Percentiles rank a stretch among this genome's conserved stretches.
phyloP scores from a whole-genome alignment of 78 protist species.

The Creolimax fragrantissima region DNA sequence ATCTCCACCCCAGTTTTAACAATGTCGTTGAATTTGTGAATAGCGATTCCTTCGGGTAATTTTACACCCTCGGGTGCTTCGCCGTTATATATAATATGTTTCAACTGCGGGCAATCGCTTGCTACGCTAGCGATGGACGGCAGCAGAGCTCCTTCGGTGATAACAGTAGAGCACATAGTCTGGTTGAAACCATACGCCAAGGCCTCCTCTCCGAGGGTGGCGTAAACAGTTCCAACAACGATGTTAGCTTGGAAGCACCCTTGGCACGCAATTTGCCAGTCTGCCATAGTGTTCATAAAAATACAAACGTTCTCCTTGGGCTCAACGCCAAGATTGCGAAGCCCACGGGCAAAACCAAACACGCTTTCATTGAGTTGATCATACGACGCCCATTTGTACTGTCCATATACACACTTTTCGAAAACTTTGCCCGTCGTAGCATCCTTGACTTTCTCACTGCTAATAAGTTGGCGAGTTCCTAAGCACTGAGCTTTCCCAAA shows the following conservation, averaged over 20 bases:
- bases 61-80: not conserved
- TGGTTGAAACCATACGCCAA: slow-evolving; percentile 45
- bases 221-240: slow-evolving; percentile 29
- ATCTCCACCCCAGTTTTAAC: not conserved
- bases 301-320: not conserved
- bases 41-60: not conserved
- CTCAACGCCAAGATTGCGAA: not conserved
- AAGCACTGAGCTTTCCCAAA: no score
- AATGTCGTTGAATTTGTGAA: not conserved
- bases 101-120: not conserved
- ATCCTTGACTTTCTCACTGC: not conserved
- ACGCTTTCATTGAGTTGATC: not conserved
- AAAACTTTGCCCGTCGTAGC: not conserved
- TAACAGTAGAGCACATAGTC: slow-evolving; percentile 21
- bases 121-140: not conserved
- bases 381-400: slow-evolving; percentile 16
- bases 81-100: slow-evolving; percentile 5
- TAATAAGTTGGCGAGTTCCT: no score
- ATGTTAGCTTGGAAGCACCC: not conserved
- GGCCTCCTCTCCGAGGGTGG: slow-evolving; percentile 52
- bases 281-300: not conserved
- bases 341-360: slow-evolving; percentile 21
- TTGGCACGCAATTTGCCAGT: slow-evolving; percentile 9
- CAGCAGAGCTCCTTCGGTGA: slow-evolving; percentile 3
- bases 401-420: not conserved